phyloP scores from a whole-genome alignment of 2,329 filamentous ascomycete species.

The Fonsecaea monophora region DNA sequence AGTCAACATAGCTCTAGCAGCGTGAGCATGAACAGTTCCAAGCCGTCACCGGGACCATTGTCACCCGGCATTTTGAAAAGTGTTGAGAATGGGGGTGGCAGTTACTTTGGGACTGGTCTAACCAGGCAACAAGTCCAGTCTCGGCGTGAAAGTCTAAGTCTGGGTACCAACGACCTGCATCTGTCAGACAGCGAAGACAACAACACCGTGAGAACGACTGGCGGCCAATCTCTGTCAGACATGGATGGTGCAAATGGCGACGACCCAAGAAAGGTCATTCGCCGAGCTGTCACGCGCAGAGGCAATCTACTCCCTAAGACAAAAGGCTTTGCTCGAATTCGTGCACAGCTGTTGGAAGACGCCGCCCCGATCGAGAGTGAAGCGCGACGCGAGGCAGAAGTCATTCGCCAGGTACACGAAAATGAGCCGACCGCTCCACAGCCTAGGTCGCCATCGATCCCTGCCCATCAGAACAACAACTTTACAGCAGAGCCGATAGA shows the following conservation, averaged over 20 bases:
- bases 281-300: conserved; percentile 80
- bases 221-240: conserved; percentile 44
- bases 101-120: conserved; percentile 62
- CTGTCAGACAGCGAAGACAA: conserved; percentile 79
- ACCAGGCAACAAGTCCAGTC: conserved; percentile 59
- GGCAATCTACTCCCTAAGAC: conserved; percentile 95
- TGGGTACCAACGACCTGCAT: conserved; percentile 87
- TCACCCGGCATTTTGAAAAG: conserved; percentile 74
- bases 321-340: conserved; percentile 91
- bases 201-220: conserved; percentile 45
- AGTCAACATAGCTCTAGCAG: conserved; percentile 72
- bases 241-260: conserved; percentile 40
- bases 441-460: conserved; percentile 38
- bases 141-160: conserved; percentile 84
- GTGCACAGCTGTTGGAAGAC: conserved; percentile 88
- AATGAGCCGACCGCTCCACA: conserved; percentile 67
- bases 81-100: conserved; percentile 59
- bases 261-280: conserved; percentile 74
- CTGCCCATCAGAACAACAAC: conserved; percentile 53
- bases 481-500: conserved; percentile 68
- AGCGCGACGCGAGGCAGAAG: conserved; percentile 87
- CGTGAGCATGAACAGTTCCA: conserved; percentile 73
- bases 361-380: conserved; percentile 86
- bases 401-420: conserved; percentile 92
- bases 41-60: conserved; percentile 71